Conservation (phyloP, 768 basidiomycete genomes). For the Hemileccinum rubropunctum region DNA sequence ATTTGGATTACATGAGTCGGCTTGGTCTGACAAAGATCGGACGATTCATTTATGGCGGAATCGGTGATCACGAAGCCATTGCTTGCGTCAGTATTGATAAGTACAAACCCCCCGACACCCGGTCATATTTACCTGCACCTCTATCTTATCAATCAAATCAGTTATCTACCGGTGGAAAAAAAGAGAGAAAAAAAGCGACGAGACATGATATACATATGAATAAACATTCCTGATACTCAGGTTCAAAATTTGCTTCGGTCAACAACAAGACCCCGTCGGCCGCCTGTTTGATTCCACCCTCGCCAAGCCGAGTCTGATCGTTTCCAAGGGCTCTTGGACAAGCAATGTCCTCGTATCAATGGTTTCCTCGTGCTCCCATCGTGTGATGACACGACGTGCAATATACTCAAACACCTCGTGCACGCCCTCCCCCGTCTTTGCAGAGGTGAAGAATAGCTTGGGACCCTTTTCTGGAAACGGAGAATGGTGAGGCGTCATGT, state of each 20-base stretch:
- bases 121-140: neutral
- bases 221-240: conserved; percentile 13
- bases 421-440: conserved; percentile 76
- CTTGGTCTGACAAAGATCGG: too few species aligned
- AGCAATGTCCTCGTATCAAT: conserved; percentile 45
- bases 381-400: conserved; percentile 54
- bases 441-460: conserved; percentile 70
- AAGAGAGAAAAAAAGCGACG: neutral
- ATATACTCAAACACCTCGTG: conserved; percentile 75
- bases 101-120: too few species aligned
- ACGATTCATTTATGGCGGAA: too few species aligned
- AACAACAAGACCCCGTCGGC: conserved; percentile 20
- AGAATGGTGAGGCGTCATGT: conserved; percentile 11
- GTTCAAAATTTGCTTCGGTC: neutral
- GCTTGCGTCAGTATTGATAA: too few species aligned
- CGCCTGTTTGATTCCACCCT: conserved; percentile 10
- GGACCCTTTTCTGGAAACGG: conserved; percentile 49
- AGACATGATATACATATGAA: conserved; percentile 17
- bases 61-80: too few species aligned
- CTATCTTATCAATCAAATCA: neutral
- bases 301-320: conserved; percentile 35
- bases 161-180: neutral
- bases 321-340: conserved; percentile 37
- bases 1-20: too few species aligned
- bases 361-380: conserved; percentile 68